phyloP scores from a whole-genome alignment of 2,329 filamentous ascomycete species.

The Diaporthe vexans region DNA sequence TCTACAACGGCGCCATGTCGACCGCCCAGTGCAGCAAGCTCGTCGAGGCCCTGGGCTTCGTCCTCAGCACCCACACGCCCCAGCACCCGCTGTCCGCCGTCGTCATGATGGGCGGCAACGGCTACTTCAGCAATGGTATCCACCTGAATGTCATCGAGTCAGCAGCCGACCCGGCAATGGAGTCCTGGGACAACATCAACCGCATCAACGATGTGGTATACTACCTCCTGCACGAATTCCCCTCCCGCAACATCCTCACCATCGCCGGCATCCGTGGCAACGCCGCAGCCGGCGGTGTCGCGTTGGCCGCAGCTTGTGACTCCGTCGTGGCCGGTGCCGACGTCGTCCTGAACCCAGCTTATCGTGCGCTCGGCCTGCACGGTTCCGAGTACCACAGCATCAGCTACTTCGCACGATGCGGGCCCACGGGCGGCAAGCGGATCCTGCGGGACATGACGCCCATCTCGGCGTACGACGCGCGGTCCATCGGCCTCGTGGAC shows the following conservation, averaged over 20 bases:
- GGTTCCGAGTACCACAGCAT: slow-evolving; percentile 59
- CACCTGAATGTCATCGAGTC: slow-evolving; percentile 60
- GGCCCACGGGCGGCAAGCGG: slow-evolving; percentile 48
- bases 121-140: slow-evolving; percentile 60
- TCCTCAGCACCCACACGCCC: slow-evolving; percentile 49
- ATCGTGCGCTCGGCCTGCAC: slow-evolving; percentile 53
- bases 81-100: slow-evolving; percentile 51
- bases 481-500: slow-evolving; percentile 55
- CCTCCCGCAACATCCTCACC: slow-evolving; percentile 52
- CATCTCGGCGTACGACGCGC: slow-evolving; percentile 55
- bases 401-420: slow-evolving; percentile 56
- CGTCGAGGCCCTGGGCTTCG: slow-evolving; percentile 53
- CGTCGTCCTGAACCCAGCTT: slow-evolving; percentile 58
- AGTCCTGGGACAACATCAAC: slow-evolving; percentile 61
- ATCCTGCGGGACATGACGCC: slow-evolving; percentile 55
- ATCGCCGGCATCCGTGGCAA: slow-evolving; percentile 57
- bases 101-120: slow-evolving; percentile 55
- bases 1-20: slow-evolving; percentile 61
- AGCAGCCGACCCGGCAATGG: slow-evolving; percentile 52
- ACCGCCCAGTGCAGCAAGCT: slow-evolving; percentile 55
- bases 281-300: slow-evolving; percentile 59
- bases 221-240: slow-evolving; percentile 55
- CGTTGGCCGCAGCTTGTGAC: slow-evolving; percentile 55
- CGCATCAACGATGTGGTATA: slow-evolving; percentile 58
- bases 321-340: slow-evolving; percentile 54